phyloP scores from a whole-genome alignment of 805 yeast species.

The Teunomyces pallodes region DNA sequence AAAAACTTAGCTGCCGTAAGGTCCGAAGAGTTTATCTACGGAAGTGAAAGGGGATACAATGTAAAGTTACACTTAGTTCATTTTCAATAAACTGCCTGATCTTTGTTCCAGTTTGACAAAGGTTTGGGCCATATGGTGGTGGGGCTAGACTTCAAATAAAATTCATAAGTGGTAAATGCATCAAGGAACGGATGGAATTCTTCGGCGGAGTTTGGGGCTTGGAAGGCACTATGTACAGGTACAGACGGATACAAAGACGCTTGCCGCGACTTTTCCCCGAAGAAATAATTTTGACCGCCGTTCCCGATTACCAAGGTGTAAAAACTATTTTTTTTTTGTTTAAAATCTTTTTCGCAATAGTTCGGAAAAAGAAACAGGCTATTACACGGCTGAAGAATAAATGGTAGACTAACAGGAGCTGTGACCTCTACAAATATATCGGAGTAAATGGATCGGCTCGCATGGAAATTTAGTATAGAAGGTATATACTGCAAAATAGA shows the following conservation, averaged over 20 bases:
- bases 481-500: neutral
- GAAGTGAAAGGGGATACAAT: neutral
- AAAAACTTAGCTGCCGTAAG: conserved; percentile 1
- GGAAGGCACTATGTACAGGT: neutral
- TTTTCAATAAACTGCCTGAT: neutral
- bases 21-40: neutral
- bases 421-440: neutral
- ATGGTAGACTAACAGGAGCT: neutral
- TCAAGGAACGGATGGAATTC: neutral
- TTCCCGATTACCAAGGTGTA: conserved; percentile 3
- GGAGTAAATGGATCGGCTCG: neutral
- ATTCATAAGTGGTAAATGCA: neutral
- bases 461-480: neutral
- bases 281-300: neutral
- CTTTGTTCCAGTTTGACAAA: neutral
- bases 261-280: neutral
- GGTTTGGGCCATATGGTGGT: neutral
- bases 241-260: neutral
- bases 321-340: neutral
- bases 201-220: neutral
- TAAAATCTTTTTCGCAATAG: neutral
- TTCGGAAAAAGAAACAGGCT: neutral
- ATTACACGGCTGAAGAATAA: neutral
- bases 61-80: neutral
- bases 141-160: neutral